Evolutionary conservation across 257 asterid genomes (phyloP).

Genomic region (Salvia hispanica): DNA sequence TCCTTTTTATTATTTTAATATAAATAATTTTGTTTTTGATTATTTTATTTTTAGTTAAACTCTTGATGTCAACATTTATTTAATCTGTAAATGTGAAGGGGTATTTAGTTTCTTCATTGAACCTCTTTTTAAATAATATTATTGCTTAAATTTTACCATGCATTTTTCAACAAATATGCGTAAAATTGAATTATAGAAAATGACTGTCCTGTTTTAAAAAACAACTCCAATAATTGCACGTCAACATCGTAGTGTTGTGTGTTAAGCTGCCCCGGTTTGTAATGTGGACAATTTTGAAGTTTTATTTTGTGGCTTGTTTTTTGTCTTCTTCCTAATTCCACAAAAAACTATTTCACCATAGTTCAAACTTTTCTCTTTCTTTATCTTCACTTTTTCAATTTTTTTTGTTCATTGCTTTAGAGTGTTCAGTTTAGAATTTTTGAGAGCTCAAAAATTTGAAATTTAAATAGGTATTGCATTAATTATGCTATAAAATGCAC

Average conservation of each 20-base stretch:
- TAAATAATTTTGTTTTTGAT: neutral
- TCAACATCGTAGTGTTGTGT: neutral
- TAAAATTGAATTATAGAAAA: neutral
- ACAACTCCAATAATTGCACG: neutral
- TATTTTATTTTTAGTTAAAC: neutral
- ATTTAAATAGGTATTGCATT: no score
- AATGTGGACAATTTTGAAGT: no score
- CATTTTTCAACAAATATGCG: neutral
- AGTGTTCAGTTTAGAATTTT: no score
- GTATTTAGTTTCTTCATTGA: neutral
- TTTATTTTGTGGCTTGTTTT: no score
- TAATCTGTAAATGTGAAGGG: neutral
- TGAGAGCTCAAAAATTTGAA: no score
- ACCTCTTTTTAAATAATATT: no score
- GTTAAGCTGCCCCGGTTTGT: no score
- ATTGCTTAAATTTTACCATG: neutral
- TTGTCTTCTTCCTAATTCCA: neutral
- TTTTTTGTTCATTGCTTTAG: no score
- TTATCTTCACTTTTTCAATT: no score
- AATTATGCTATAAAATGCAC: no score
- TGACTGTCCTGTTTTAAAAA: neutral
- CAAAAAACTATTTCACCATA: neutral
- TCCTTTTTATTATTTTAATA: neutral
- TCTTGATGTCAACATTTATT: conserved; percentile 2
- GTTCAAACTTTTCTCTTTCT: no score